Evolutionary conservation across 108 stramenopile genomes (phyloP), one percentile per base, ranked within the genome.

Genomic region (Hondaea fermentalgiana): DNA sequence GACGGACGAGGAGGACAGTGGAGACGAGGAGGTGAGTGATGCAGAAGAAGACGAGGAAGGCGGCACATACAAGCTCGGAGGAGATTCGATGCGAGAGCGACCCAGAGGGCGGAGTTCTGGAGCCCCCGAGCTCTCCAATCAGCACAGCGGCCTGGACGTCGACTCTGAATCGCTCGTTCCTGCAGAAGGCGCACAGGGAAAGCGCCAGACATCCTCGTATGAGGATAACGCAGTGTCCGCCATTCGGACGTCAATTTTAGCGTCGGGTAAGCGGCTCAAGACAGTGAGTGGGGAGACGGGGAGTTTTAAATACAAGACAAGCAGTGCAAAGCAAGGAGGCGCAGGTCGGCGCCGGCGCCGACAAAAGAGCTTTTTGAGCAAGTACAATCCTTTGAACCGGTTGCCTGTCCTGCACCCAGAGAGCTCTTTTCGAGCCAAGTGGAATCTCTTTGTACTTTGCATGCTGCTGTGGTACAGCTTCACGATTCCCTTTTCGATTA

Each of bases 401-500:
- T 23, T 83, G n/a, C 76, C 76, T 0, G 51, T 83, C n/a, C 12
- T 83, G 44, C 76, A 83, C 51, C 76, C 76, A 0, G 76, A 83
- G n/a, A 83, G 76, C 51, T 53, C 76, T n/a, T 35, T 83, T 53
- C 45, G 51, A 8, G 76, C 76, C 19, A 83, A 83, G 2, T 83
- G 76, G 76, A 83, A 83, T 45, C 23, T 83, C 6, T 47, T 47
- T 35, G 23, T 83, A 8, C 28, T 83, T 6, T 12, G 19, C 49
- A 83, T 83, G 76, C 51, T 83, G n/a, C 51, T 83, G 51, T 83
- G 76, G 76, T 83, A 83, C 51, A 53, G 76, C 28, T 83, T 83
- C 51, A 21, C 76, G 10, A 53, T 83, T 3, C 76, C 76, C 4
- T 83, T 83, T 23, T 83, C 76, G 0, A 83, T 83, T 16, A 53